Evolutionary conservation across 2,329 filamentous ascomycete genomes (phyloP).

Genomic region (Epicoccum sorghinum): DNA sequence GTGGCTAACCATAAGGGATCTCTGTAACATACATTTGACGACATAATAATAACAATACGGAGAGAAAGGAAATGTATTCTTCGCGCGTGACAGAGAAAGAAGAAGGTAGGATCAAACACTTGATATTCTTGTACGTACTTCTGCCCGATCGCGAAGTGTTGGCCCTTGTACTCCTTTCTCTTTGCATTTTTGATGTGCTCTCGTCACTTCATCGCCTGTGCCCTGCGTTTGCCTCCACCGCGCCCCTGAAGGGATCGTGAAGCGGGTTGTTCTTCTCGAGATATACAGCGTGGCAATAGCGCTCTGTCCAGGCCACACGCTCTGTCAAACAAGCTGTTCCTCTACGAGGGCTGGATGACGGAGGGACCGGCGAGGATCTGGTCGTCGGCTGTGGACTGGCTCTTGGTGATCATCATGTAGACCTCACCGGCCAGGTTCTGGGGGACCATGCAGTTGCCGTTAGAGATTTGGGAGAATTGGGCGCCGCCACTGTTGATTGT

Average conservation of each 20-base stretch:
- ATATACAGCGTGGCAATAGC: no score
- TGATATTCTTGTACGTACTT: background rate
- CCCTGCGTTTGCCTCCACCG: background rate
- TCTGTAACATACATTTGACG: slow-evolving; percentile 1
- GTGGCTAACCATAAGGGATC: background rate
- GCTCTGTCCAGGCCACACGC: no score
- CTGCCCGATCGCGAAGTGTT: no score
- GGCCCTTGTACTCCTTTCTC: no score
- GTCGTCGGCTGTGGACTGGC: slow-evolving; percentile 39
- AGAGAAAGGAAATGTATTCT: slow-evolving; percentile 13
- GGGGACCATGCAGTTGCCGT: slow-evolving; percentile 65
- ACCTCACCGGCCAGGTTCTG: slow-evolving; percentile 67
- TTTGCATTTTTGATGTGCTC: background rate
- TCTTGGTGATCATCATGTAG: slow-evolving; percentile 70
- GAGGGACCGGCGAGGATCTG: slow-evolving; percentile 66
- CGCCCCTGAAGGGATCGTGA: background rate
- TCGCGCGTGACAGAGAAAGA: background rate
- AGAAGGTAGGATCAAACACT: background rate
- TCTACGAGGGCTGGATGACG: slow-evolving; percentile 47
- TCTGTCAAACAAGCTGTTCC: background rate
- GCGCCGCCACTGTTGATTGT: slow-evolving; percentile 35
- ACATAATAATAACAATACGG: background rate
- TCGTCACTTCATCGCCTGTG: background rate
- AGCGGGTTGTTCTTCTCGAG: no score
- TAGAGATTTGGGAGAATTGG: slow-evolving; percentile 63